Evolutionary conservation across 2,329 filamentous ascomycete species (phyloP), one percentile per base, ranked within the genome.

Genomic region (Grosmannia penicillata): DNA sequence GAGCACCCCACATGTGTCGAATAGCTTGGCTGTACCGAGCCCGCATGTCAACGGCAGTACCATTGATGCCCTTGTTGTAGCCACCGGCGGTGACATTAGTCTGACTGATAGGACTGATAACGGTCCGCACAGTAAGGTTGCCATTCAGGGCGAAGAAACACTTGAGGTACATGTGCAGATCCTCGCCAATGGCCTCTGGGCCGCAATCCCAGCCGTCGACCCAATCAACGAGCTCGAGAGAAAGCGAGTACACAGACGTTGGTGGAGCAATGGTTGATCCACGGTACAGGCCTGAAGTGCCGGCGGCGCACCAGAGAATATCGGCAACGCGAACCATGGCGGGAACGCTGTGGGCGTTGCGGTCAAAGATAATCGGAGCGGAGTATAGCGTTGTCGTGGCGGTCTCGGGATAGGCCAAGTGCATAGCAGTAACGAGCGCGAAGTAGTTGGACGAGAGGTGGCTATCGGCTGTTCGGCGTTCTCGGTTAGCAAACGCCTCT

Each of bases 111-210:
- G 79, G 78, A 43, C 74, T 77, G 47, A 77, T 60, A 23, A 84
- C 66, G 4, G 77, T 72, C 35, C 70, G 66, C 33, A 70, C 70
- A 11, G 74, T 75, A 38, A 83, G 53, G 51, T 82, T 75, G 4
- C 79, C 79, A 44, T 78, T 79, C 15, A 82, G 66, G 1, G 77
- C 75, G 46, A 83, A 83, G 60, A 83, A 83, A 54, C 77, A 82
- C 62, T 83, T 83, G 45, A 83, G 65, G 51, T 80, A 80, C 79
- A 83, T 83, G 59, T 84, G 79, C 50, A 83, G 57, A 51, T 83
- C 79, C 56, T 84, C 79, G 31, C 79, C 79, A 47, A 84, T 83
- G 17, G 79, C 78, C 43, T 81, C 78, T 2, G 72, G 66, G 37
- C 72, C 76, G 38, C 72, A 71, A 51, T 83, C 79, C 79, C 78